Evolutionary conservation across 768 basidiomycete genomes (phyloP).

Genomic region (Clitopilus passeckerianus): DNA sequence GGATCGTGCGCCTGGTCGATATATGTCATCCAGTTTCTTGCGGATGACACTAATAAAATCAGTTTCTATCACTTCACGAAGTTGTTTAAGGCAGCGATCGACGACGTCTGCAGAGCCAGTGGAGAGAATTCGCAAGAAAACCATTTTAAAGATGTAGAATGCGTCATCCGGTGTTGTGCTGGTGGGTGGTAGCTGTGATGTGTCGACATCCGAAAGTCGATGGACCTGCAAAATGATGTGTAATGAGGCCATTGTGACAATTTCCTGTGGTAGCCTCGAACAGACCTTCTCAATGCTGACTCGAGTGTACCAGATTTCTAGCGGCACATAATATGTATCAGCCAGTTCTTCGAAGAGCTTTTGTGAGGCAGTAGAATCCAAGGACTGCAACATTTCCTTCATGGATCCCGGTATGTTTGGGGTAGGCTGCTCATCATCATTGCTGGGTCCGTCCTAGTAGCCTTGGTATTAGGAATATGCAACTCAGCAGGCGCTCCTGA

Average conservation of each 20-base stretch:
- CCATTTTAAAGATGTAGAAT: conserved; percentile 91
- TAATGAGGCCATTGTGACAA: background rate
- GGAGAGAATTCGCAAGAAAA: conserved; percentile 72
- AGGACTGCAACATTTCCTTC: conserved; percentile 15
- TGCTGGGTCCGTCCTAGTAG: conserved; percentile 14
- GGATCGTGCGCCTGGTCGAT: conserved; percentile 52
- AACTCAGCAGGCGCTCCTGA: background rate
- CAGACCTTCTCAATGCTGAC: conserved; percentile 83
- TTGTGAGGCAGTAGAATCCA: conserved; percentile 52
- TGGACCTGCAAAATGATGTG: conserved; percentile 60
- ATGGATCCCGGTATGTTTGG: background rate
- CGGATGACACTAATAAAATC: conserved; percentile 81
- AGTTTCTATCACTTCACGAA: conserved; percentile 73
- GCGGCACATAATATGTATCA: conserved; percentile 72
- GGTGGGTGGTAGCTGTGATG: conserved; percentile 52
- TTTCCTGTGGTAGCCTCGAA: background rate
- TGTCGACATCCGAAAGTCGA: conserved; percentile 72
- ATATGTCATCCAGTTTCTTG: conserved; percentile 86
- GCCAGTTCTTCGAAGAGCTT: conserved; percentile 63
- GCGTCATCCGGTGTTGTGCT: conserved; percentile 90
- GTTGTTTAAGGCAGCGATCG: conserved; percentile 50
- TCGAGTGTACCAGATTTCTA: conserved; percentile 90
- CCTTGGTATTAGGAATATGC: conserved; percentile 1
- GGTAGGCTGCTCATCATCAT: conserved; percentile 8
- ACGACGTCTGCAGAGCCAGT: conserved; percentile 65